phyloP scores from a whole-genome alignment of 1,284 basidiomycete species.

The Paramarasmius palmivorus region DNA sequence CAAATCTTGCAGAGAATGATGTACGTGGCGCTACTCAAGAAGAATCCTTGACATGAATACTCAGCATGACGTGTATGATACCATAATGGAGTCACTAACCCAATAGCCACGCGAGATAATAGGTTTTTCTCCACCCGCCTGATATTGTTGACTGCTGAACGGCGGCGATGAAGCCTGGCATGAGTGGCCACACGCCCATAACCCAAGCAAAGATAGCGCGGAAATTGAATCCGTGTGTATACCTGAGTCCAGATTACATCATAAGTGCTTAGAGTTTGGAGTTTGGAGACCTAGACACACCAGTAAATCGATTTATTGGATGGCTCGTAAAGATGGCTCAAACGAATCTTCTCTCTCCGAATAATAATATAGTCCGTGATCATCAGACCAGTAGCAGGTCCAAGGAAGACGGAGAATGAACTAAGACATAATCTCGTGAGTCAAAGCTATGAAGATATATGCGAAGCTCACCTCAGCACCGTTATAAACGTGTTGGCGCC shows the following conservation, averaged over 20 bases:
- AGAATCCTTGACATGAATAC: neutral
- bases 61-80: too few species aligned
- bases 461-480: conserved; percentile 1
- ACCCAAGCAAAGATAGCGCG: conserved; percentile 3
- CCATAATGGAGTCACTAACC: too few species aligned
- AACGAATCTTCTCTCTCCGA: neutral
- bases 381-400: conserved; percentile 6
- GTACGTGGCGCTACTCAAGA: neutral
- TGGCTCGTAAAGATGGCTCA: conserved; percentile 3
- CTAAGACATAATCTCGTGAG: too few species aligned
- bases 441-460: neutral
- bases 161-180: conserved; percentile 5
- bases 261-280: neutral
- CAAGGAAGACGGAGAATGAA: conserved; percentile 6
- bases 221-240: conserved; percentile 6
- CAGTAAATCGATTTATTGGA: conserved; percentile 5
- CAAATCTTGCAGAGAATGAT: conserved; percentile 6
- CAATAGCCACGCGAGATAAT: conserved; percentile 2
- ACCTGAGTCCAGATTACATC: neutral
- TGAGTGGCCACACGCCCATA: conserved; percentile 7
- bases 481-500: conserved; percentile 3
- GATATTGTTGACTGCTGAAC: neutral
- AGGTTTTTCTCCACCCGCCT: neutral
- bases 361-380: conserved; percentile 4
- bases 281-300: neutral